Percentiles rank a stretch among this genome's conserved stretches.
Evolutionary conservation across 2,329 filamentous ascomycete genomes (phyloP).

Genomic region (Ilyonectria mors-panacis): DNA sequence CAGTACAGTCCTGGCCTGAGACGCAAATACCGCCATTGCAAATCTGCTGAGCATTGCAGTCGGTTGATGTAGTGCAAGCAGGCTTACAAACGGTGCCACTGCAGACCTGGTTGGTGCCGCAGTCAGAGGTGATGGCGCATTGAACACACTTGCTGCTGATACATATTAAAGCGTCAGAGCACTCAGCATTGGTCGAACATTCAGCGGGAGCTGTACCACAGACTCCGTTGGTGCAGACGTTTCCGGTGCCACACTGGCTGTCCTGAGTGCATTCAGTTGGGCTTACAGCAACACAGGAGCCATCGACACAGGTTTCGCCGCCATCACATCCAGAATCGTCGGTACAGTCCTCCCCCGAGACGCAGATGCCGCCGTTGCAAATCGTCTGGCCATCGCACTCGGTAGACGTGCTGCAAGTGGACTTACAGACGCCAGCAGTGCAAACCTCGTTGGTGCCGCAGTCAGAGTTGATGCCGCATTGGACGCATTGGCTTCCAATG

Average conservation of each 20-base stretch:
- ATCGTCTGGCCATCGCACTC: not conserved
- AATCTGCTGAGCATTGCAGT: not conserved
- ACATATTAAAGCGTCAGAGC: not conserved
- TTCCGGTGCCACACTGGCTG: not conserved
- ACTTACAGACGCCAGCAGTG: not conserved
- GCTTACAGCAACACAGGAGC: not conserved
- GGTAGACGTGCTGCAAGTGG: too few species aligned
- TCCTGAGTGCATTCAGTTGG: not conserved
- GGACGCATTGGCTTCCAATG: not conserved
- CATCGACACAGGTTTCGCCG: conserved; percentile 10
- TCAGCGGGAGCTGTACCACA: not conserved
- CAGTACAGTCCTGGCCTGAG: not conserved
- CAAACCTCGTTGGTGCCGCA: not conserved
- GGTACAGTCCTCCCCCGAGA: not conserved
- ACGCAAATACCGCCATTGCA: not conserved
- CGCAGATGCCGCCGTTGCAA: not conserved
- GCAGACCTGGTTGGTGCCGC: not conserved
- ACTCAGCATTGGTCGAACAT: not conserved
- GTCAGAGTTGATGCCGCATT: not conserved
- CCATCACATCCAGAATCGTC: not conserved
- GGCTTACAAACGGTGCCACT: not conserved
- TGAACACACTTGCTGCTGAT: not conserved
- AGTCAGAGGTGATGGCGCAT: not conserved
- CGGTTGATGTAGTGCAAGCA: too few species aligned
- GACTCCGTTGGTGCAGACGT: not conserved